phyloP scores from a whole-genome alignment of 805 yeast genomes.

The Candida berthetii region DNA sequence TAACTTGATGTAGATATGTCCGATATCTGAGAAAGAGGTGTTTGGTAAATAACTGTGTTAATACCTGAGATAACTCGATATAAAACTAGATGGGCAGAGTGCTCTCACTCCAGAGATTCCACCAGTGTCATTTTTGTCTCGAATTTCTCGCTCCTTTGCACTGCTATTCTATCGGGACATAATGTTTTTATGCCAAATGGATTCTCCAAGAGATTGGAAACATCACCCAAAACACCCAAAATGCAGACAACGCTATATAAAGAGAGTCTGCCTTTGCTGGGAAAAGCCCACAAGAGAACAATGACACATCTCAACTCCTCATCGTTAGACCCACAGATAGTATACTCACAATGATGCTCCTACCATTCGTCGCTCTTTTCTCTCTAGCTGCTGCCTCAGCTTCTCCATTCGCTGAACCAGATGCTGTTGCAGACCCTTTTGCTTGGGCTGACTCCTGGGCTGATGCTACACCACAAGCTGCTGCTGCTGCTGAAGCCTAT shows the following conservation, averaged over 20 bases:
- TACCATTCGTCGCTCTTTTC: neutral
- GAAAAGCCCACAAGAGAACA: neutral
- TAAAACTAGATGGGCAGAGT: no score
- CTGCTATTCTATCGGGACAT: no score
- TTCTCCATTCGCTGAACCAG: neutral
- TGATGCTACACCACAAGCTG: constrained; percentile 13
- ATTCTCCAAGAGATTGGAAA: no score
- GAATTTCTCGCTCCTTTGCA: no score
- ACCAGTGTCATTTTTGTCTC: no score
- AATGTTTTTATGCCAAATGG: no score
- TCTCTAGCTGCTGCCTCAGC: neutral
- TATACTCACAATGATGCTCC: no score
- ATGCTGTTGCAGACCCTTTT: constrained; percentile 1
- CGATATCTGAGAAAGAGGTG: neutral
- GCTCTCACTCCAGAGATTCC: no score
- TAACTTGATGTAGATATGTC: neutral
- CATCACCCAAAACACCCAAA: neutral
- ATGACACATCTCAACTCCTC: no score
- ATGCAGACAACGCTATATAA: neutral
- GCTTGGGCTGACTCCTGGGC: constrained; percentile 14
- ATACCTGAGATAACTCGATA: no score
- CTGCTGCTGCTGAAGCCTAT: constrained; percentile 18
- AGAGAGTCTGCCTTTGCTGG: neutral
- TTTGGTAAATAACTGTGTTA: no score
- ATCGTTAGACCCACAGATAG: no score